Evolutionary conservation across 495 filamentous ascomycete species (phyloP).

Genomic region (Penicillium longicatenatum): DNA sequence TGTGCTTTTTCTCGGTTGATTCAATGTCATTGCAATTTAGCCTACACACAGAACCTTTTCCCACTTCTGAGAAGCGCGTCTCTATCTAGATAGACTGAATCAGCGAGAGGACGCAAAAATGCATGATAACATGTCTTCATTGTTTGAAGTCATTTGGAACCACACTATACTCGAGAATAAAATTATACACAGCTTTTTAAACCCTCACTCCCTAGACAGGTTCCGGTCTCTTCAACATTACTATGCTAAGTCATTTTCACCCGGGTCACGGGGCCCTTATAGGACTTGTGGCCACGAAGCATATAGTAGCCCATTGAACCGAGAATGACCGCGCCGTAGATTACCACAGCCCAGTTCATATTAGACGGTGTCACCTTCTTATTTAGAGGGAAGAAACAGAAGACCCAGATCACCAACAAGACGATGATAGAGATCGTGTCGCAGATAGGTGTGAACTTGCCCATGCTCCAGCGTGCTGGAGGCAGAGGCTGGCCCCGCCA

Average conservation of each 20-base stretch:
- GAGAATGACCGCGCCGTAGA: conserved; percentile 34
- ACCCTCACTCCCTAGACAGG: too few species aligned
- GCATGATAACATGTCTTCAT: too few species aligned
- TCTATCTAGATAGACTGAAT: too few species aligned
- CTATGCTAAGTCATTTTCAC: conserved; percentile 13
- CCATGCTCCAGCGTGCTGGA: conserved; percentile 40
- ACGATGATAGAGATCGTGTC: conserved; percentile 29
- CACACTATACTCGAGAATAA: too few species aligned
- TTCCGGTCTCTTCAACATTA: too few species aligned
- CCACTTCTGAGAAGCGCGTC: too few species aligned
- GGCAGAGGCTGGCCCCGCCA: conserved; percentile 26
- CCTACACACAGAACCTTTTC: too few species aligned
- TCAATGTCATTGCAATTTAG: too few species aligned
- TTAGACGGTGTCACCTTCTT: conserved; percentile 25
- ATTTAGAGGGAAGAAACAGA: conserved; percentile 42
- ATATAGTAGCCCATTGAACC: conserved; percentile 32
- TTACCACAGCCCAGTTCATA: conserved; percentile 48
- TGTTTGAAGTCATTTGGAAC: too few species aligned
- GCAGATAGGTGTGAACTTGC: conserved; percentile 30
- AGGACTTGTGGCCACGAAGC: conserved; percentile 13
- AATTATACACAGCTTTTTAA: too few species aligned
- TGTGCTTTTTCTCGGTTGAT: too few species aligned
- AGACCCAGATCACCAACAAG: conserved; percentile 32
- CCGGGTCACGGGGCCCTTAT: conserved; percentile 22
- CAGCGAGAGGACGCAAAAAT: too few species aligned